These are phyloP conservation scores for Aquilaria agallochum DNA, from an alignment of 441 rosid species.

Conservation along the genomic window DNA sequence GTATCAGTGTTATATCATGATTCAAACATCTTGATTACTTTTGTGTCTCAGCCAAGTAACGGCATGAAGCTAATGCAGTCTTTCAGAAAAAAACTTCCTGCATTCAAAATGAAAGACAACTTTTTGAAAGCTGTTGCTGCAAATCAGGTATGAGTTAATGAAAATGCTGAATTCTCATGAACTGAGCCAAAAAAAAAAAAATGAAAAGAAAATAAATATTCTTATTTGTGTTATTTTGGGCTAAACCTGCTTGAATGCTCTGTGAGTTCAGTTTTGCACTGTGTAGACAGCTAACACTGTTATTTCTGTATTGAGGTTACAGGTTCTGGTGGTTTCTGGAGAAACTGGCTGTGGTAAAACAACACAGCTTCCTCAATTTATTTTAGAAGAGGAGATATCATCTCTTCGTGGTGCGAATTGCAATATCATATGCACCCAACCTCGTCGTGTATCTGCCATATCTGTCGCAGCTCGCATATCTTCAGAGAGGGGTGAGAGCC, in stretches of 20 bases:
- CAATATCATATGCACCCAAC: slow-evolving; percentile 91
- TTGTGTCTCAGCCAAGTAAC: slow-evolving; percentile 42
- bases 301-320: slow-evolving; percentile 14
- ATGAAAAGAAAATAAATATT: too few relatives aligned
- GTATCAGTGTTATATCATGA: slow-evolving; percentile 1
- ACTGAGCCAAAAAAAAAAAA: background rate
- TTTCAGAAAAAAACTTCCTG: slow-evolving; percentile 86
- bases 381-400: slow-evolving; percentile 83
- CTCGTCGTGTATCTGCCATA: slow-evolving; percentile 92
- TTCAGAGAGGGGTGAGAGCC: slow-evolving; percentile 85
- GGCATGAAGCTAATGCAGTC: slow-evolving; percentile 57
- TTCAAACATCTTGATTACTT: slow-evolving; percentile 4
- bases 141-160: slow-evolving; percentile 56
- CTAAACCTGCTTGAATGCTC: background rate
- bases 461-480: slow-evolving; percentile 92
- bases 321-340: slow-evolving; percentile 92
- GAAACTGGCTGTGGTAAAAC: slow-evolving; percentile 99
- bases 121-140: slow-evolving; percentile 76
- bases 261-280: too few relatives aligned
- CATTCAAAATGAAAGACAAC: slow-evolving; percentile 66
- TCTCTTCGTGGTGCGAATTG: slow-evolving; percentile 75
- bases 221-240: background rate
- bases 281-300: too few relatives aligned
- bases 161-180: too few relatives aligned
- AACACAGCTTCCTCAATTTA: slow-evolving; percentile 92